A percentile compares a stretch with the other conserved stretches of the same genome.
These are phyloP conservation scores for Juglanconis juglandina DNA, from an alignment of 2,329 filamentous ascomycete species.

Conservation along the genomic window DNA sequence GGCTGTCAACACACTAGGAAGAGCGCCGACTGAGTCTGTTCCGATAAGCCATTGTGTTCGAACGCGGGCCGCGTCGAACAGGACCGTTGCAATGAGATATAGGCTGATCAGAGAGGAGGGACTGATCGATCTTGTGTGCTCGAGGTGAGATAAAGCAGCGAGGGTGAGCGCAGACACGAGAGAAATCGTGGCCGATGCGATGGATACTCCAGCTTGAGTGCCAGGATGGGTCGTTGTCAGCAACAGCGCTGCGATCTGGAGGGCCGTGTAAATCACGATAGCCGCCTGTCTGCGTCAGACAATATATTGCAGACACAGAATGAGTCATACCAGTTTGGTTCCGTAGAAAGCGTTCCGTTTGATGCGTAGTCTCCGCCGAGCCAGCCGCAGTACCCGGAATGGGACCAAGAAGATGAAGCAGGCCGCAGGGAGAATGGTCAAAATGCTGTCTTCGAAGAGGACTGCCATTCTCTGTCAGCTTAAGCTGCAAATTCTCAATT, in stretches of 20 bases:
- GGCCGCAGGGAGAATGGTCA: slow-evolving; percentile 12
- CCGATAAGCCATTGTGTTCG: slow-evolving; percentile 40
- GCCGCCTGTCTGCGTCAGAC: neutral
- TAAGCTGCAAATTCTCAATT: neutral
- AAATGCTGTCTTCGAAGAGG: slow-evolving; percentile 15
- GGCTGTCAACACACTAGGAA: slow-evolving; percentile 40
- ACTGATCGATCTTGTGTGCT: slow-evolving; percentile 41
- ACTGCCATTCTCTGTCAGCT: neutral
- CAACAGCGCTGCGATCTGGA: neutral
- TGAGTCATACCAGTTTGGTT: slow-evolving; percentile 4
- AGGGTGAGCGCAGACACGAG: slow-evolving; percentile 25
- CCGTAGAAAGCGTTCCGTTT: slow-evolving; percentile 7
- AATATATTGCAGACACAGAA: neutral
- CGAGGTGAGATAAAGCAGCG: slow-evolving; percentile 39
- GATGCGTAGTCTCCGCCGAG: slow-evolving; percentile 3
- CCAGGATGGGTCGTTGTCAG: neutral
- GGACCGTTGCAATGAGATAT: slow-evolving; percentile 42
- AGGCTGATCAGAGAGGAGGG: slow-evolving; percentile 45
- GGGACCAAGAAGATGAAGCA: slow-evolving; percentile 14
- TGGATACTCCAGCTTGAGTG: slow-evolving; percentile 8
- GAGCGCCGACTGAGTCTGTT: slow-evolving; percentile 26
- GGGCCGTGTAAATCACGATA: neutral
- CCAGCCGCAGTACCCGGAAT: slow-evolving; percentile 1
- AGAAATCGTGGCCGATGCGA: slow-evolving; percentile 16
- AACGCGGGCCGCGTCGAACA: slow-evolving; percentile 43